Conservation (phyloP, 805 yeast species). For the Myxozyma neglecta region DNA sequence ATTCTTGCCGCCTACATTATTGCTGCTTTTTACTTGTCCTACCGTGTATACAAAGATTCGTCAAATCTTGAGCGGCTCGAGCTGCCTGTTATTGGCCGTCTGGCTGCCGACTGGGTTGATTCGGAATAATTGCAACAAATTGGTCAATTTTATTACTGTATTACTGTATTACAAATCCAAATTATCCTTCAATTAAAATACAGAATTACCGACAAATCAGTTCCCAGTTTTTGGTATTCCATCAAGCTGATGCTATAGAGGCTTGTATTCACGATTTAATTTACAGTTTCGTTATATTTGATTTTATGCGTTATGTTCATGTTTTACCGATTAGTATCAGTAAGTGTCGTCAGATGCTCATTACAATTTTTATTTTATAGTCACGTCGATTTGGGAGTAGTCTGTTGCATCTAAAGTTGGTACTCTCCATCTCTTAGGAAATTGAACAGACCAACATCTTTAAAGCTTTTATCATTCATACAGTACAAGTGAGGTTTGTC, state of each 20-base stretch:
- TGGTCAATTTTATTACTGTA: too few species aligned
- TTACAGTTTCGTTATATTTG: not conserved
- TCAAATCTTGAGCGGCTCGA: slow-evolving; percentile 26
- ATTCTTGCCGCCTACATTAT: slow-evolving; percentile 25
- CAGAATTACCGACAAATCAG: too few species aligned
- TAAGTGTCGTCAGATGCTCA: too few species aligned
- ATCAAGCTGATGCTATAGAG: not conserved
- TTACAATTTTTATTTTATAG: too few species aligned
- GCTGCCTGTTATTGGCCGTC: slow-evolving; percentile 29
- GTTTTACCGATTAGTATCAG: not conserved
- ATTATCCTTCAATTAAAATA: too few species aligned
- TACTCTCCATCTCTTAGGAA: not conserved
- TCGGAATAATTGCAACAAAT: slow-evolving; percentile 16
- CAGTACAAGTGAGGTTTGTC: not conserved
- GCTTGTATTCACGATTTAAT: not conserved
- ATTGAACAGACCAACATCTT: not conserved
- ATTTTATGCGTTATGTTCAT: not conserved
- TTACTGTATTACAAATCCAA: too few species aligned
- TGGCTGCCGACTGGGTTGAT: slow-evolving; percentile 32
- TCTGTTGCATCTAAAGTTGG: not conserved
- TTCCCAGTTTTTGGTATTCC: not conserved
- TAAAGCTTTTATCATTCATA: not conserved
- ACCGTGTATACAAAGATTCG: slow-evolving; percentile 26
- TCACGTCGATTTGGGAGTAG: too few species aligned
- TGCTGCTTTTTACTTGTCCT: slow-evolving; percentile 23